Conservation (phyloP, 768 basidiomycete species). For the Tylopilus vinaceipallidus region DNA sequence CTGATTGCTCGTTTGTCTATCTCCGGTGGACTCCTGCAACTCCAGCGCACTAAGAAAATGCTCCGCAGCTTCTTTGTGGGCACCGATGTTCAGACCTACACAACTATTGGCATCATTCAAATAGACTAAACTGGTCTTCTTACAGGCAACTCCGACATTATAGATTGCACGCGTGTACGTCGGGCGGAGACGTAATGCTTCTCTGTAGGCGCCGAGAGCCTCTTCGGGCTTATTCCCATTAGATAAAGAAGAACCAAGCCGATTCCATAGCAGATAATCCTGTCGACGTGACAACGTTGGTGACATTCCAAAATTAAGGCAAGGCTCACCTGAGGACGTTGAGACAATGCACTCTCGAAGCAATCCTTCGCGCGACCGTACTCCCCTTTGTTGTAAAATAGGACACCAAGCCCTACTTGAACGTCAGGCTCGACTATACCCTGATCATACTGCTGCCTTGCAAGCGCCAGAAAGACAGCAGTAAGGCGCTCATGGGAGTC, state of each 20-base stretch:
- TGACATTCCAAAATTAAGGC: background rate
- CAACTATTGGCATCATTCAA: conserved; percentile 4
- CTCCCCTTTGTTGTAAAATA: conserved; percentile 86
- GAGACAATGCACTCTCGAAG: conserved; percentile 82
- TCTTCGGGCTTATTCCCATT: conserved; percentile 95
- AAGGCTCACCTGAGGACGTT: conserved; percentile 62
- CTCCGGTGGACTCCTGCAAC: conserved; percentile 67
- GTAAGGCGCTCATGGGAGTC: conserved; percentile 77
- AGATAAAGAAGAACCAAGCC: conserved; percentile 89
- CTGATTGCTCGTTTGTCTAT: conserved; percentile 73
- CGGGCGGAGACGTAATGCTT: conserved; percentile 86
- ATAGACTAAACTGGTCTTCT: conserved; percentile 32
- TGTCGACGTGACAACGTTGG: conserved; percentile 18
- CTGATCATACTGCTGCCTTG: conserved; percentile 75
- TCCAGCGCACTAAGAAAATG: conserved; percentile 87
- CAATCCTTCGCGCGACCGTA: conserved; percentile 93
- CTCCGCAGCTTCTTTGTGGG: conserved; percentile 92
- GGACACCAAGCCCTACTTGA: conserved; percentile 88
- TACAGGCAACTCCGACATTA: conserved; percentile 97
- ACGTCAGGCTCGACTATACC: conserved; percentile 82
- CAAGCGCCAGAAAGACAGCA: conserved; percentile 78
- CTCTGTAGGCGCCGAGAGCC: conserved; percentile 84
- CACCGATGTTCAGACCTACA: conserved; percentile 91
- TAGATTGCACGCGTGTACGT: conserved; percentile 97
- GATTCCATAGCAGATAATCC: conserved; percentile 97